phyloP scores from a whole-genome alignment of 1,284 basidiomycete genomes.

The Neonothopanus nambi region DNA sequence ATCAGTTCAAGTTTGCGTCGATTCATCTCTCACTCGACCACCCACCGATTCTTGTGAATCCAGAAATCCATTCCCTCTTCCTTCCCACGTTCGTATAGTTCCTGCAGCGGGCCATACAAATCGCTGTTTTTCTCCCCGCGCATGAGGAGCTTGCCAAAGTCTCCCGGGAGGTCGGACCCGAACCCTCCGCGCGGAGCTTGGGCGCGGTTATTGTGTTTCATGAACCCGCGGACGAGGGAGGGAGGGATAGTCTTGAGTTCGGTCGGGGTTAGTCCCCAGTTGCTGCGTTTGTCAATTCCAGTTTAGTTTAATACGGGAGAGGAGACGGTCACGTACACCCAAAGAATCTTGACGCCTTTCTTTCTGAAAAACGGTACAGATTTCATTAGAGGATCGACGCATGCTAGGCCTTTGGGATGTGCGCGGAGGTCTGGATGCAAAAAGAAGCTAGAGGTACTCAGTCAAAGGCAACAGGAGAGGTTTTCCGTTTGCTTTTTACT shows the following conservation, averaged over 20 bases:
- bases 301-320: neutral
- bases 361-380: conserved; percentile 50
- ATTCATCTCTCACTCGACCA: neutral
- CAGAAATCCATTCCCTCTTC: conserved; percentile 61
- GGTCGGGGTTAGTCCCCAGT: conserved; percentile 68
- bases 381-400: conserved; percentile 55
- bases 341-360: conserved; percentile 61
- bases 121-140: conserved; percentile 52
- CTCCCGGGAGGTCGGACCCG: conserved; percentile 53
- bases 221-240: conserved; percentile 51
- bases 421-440: conserved; percentile 60
- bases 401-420: conserved; percentile 57
- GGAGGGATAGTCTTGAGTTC: conserved; percentile 66
- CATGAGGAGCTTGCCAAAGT: conserved; percentile 63
- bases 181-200: conserved; percentile 47
- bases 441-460: conserved; percentile 49
- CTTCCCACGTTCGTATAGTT: conserved; percentile 52
- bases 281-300: conserved; percentile 37
- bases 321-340: conserved; percentile 49
- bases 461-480: neutral
- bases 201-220: conserved; percentile 29
- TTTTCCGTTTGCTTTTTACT: conserved; percentile 41
- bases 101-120: conserved; percentile 46
- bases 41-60: conserved; percentile 71
- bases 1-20: neutral